Base-by-base conservation (phyloP, 2,329 filamentous ascomycete species). In the Penicillium sp. region DNA sequence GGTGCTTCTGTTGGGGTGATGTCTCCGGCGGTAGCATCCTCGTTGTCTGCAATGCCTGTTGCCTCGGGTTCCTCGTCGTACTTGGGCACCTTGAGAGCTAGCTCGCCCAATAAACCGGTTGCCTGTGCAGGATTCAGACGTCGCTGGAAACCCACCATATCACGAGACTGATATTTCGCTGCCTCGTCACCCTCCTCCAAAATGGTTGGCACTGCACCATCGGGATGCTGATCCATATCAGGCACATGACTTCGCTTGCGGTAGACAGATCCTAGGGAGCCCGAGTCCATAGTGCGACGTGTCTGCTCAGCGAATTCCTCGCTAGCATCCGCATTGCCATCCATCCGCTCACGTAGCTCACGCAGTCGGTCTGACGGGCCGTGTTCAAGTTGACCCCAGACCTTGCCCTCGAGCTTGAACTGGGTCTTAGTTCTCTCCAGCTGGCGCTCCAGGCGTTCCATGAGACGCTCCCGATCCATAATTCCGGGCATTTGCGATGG, bases 351-450 rank as follows among this genome's bases (percentile, higher is more conserved):
- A 55, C 94, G 88, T 48, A 97, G 81, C 62, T 95, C 93, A 62
- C 94, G 88, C 55, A 99, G 81, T 67, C 92, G 88, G 76, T 99
- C 94, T 43, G 92, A 97, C 12, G 94, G 93, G 33, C 90, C 90
- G 61, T 89, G 12, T 22, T 40, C 37, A 40, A 40, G 82, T 59
- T 95, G 89, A 59, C 88, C 88, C 89, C 93, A 96, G 8, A 91
- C 87, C 72, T 90, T 90, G 63, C 94, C 94, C 75, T 97, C 94
- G 29, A 99, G 85, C 75, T 97, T 97, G 76, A 91, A 96, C 71
- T 97, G 92, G 1, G 94, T 97, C 83, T 97, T 97, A 61, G 96
- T 93, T 61, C 94, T 83, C 78, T 97, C 93, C 41, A 99, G 85
- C 75, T 97, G 94, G 81, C 90, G 95, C 74, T 96, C 92, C 54